phyloP scores from a whole-genome alignment of 352 stramenopile species.

The Elongisporangium anandrum region DNA sequence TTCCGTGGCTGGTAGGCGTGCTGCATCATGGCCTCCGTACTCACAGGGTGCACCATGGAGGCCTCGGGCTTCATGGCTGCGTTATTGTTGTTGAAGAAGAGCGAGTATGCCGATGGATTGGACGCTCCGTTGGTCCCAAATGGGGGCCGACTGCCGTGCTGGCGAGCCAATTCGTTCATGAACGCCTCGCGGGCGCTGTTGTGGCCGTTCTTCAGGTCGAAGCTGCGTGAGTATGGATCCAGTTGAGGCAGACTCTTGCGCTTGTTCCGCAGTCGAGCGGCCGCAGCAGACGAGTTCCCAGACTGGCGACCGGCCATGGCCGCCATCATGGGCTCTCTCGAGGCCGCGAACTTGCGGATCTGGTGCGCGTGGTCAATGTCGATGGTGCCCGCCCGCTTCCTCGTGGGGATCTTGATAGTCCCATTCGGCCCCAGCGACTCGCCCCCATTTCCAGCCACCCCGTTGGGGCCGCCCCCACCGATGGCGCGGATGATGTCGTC shows the following conservation, averaged over 20 bases:
- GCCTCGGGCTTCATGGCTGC: slow-evolving; percentile 23
- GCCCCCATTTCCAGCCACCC: not conserved
- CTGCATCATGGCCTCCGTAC: slow-evolving; percentile 19
- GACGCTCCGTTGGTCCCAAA: not conserved
- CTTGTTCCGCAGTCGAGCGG: slow-evolving; percentile 18
- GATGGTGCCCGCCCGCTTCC: slow-evolving; percentile 11
- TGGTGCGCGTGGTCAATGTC: slow-evolving; percentile 12
- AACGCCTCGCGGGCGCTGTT: not conserved
- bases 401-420: not conserved
- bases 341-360: slow-evolving; percentile 4
- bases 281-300: slow-evolving; percentile 4
- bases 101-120: not conserved
- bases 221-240: not conserved
- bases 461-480: not conserved
- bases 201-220: not conserved
- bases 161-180: not conserved
- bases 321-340: slow-evolving; percentile 5
- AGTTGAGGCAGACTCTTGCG: slow-evolving; percentile 42
- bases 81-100: slow-evolving; percentile 1
- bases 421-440: not conserved
- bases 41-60: slow-evolving; percentile 24
- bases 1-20: slow-evolving; percentile 17
- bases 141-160: not conserved
- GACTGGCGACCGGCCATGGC: not conserved
- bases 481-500: slow-evolving; percentile 5